phyloP scores from a whole-genome alignment of 495 filamentous ascomycete species.

The Neurospora tetraspora region DNA sequence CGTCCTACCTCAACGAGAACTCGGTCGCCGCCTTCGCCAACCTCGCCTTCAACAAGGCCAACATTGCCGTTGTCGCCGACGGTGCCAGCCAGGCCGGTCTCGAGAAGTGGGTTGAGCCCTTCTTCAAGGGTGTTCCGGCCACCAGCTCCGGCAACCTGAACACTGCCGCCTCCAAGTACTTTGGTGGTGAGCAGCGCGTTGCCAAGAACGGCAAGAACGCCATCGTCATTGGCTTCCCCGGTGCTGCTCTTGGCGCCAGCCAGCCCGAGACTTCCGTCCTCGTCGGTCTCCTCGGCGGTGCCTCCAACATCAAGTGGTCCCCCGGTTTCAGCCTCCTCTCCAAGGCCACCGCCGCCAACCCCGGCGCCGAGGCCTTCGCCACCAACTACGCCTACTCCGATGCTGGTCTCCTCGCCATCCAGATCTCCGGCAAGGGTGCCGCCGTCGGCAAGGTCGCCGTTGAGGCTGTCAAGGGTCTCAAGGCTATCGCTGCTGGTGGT shows the following conservation, averaged over 20 bases:
- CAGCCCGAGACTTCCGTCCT: constrained; percentile 88
- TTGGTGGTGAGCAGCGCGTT: constrained; percentile 88
- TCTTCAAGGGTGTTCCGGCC: constrained; percentile 56
- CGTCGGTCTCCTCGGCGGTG: constrained; percentile 78
- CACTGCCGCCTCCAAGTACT: constrained; percentile 62
- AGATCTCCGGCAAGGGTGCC: constrained; percentile 59
- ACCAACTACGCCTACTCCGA: constrained; percentile 84
- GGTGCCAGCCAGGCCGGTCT: constrained; percentile 69
- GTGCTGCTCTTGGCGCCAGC: constrained; percentile 66
- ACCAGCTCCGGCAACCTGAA: constrained; percentile 23
- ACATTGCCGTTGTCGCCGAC: constrained; percentile 83
- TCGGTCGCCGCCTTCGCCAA: constrained; percentile 60
- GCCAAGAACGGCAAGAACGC: constrained; percentile 61
- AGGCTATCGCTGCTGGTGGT: constrained; percentile 63
- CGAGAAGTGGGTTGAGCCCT: constrained; percentile 84
- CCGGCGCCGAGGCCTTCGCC: constrained; percentile 56
- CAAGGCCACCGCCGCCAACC: constrained; percentile 57
- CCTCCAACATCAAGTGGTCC: constrained; percentile 90
- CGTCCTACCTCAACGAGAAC: constrained; percentile 67
- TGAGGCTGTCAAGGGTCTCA: constrained; percentile 67
- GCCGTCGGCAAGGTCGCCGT: constrained; percentile 49
- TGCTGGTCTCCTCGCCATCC: constrained; percentile 77
- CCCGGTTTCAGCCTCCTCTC: constrained; percentile 82
- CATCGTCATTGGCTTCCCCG: constrained; percentile 84
- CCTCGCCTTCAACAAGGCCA: constrained; percentile 73